Conservation (phyloP, 179 eudicot species). For the Spergularia azorica region DNA sequence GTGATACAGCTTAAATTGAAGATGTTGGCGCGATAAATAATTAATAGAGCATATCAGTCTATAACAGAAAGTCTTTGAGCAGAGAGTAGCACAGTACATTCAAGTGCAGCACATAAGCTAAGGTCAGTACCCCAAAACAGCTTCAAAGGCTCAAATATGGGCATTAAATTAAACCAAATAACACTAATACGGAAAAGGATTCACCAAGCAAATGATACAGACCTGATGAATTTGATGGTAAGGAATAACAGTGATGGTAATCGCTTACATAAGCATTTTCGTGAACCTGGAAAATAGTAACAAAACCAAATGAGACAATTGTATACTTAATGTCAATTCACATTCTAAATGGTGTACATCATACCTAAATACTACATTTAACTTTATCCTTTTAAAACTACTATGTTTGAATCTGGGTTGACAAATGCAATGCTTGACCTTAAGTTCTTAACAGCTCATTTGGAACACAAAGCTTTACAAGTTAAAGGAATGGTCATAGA, state of each 20-base stretch:
- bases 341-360: neutral
- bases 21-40: neutral
- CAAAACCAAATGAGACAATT: conserved; percentile 16
- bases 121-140: conserved; percentile 1
- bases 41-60: neutral
- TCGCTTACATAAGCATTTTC: conserved; percentile 98
- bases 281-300: conserved; percentile 71
- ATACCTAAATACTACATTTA: neutral
- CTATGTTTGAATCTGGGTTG: too few relatives aligned
- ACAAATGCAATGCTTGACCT: too few relatives aligned
- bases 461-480: too few relatives aligned
- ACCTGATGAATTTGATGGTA: conserved; percentile 87
- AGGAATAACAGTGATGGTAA: conserved; percentile 90
- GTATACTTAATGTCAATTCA: neutral
- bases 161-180: neutral
- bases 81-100: conserved; percentile 1
- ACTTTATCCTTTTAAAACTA: neutral
- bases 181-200: neutral
- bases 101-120: conserved; percentile 3
- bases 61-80: neutral
- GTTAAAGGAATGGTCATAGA: too few relatives aligned
- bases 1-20: too few relatives aligned
- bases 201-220: conserved; percentile 19
- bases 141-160: neutral
- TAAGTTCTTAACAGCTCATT: too few relatives aligned